A percentile compares a stretch with the other conserved stretches of the same genome.
phyloP scores from a whole-genome alignment of 2,329 filamentous ascomycete genomes.

The Paramyrothecium roridum region DNA sequence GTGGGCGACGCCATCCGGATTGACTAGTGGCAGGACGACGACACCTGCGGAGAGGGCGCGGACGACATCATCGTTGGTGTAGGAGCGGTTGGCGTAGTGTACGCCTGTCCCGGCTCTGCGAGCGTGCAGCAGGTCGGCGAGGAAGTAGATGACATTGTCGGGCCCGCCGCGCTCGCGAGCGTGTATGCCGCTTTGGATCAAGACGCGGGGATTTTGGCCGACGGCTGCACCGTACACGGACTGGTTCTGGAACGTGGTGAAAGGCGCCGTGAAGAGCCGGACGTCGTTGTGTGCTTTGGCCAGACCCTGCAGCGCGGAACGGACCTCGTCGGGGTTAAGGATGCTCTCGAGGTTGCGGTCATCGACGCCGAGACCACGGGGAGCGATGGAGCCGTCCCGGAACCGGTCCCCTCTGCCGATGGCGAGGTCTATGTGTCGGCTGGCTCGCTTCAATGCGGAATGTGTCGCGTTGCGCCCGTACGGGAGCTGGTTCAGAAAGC shows the following conservation, averaged over 20 bases:
- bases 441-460: background rate
- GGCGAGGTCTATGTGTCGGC: constrained; percentile 20
- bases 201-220: constrained; percentile 45
- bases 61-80: constrained; percentile 49
- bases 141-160: constrained; percentile 55
- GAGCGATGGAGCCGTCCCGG: constrained; percentile 31
- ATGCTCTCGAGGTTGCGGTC: constrained; percentile 36
- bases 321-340: constrained; percentile 42
- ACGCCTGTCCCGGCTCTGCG: constrained; percentile 45
- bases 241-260: constrained; percentile 39
- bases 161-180: constrained; percentile 56
- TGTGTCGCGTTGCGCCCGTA: background rate
- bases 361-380: constrained; percentile 27
- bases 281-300: constrained; percentile 34
- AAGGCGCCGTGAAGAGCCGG: constrained; percentile 36
- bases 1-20: constrained; percentile 51
- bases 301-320: constrained; percentile 39
- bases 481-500: background rate
- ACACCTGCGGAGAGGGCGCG: constrained; percentile 49
- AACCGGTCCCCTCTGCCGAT: constrained; percentile 41
- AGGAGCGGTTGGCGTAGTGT: constrained; percentile 47
- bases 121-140: constrained; percentile 53
- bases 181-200: constrained; percentile 52
- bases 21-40: constrained; percentile 49
- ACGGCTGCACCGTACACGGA: constrained; percentile 37